A percentile compares a stretch with the other conserved stretches of the same genome.
phyloP scores from a whole-genome alignment of 2,329 filamentous ascomycete genomes.

The Venturia aucupariae region DNA sequence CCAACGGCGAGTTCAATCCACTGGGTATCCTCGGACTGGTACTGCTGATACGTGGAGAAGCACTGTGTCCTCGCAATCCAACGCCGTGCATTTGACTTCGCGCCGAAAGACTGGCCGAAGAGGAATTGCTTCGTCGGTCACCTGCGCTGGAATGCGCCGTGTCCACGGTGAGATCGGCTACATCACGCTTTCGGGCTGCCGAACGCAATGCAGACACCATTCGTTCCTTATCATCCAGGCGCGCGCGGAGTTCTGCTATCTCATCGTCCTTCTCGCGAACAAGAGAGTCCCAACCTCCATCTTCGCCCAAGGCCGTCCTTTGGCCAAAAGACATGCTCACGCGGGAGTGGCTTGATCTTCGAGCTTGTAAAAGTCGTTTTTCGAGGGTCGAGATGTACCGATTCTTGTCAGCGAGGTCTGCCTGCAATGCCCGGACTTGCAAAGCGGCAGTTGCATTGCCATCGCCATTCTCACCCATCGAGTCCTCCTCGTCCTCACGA shows the following conservation, averaged over 20 bases:
- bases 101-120: slow-evolving; percentile 4
- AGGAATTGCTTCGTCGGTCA: slow-evolving; percentile 8
- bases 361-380: slow-evolving; percentile 81
- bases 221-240: slow-evolving; percentile 87
- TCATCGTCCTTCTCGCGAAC: slow-evolving; percentile 86
- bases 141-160: slow-evolving; percentile 14
- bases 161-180: slow-evolving; percentile 51
- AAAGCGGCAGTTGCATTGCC: slow-evolving; percentile 70
- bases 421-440: slow-evolving; percentile 86
- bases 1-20: neutral
- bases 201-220: slow-evolving; percentile 84
- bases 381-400: slow-evolving; percentile 92
- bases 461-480: slow-evolving; percentile 73
- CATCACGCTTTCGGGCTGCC: slow-evolving; percentile 76
- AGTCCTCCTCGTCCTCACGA: slow-evolving; percentile 40
- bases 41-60: neutral
- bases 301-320: slow-evolving; percentile 59
- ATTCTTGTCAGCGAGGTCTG: slow-evolving; percentile 94
- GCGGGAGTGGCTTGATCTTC: slow-evolving; percentile 80
- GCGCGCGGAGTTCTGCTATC: slow-evolving; percentile 80
- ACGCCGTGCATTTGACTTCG: neutral
- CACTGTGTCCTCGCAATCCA: neutral
- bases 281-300: slow-evolving; percentile 61
- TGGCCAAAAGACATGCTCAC: slow-evolving; percentile 65
- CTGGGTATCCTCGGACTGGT: neutral